Evolutionary conservation across 2,329 filamentous ascomycete species (phyloP).

Genomic region (Dissoconium aciculare): DNA sequence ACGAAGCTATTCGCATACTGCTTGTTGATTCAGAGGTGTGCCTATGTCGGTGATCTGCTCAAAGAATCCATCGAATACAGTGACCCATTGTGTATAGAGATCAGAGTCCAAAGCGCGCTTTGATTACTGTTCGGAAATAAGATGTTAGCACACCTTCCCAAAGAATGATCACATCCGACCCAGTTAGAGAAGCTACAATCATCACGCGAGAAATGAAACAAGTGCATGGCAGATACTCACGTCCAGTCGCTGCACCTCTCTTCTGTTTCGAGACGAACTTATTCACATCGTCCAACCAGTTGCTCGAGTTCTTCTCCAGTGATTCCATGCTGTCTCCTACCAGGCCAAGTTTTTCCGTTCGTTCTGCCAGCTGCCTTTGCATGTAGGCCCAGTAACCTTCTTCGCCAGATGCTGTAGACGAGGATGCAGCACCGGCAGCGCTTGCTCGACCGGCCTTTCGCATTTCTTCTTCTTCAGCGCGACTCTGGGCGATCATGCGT

Average conservation of each 20-base stretch:
- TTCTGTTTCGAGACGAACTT: conserved; percentile 84
- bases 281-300: conserved; percentile 74
- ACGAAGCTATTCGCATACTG: too few relatives aligned
- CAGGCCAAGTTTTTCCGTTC: conserved; percentile 72
- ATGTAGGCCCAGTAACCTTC: conserved; percentile 64
- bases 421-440: conserved; percentile 20
- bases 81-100: too few relatives aligned
- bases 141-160: conserved; percentile 4
- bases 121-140: conserved; percentile 14
- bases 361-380: conserved; percentile 71
- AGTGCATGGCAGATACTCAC: conserved; percentile 15
- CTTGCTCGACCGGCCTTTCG: conserved; percentile 24
- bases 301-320: conserved; percentile 63
- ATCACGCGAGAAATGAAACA: not conserved
- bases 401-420: conserved; percentile 29
- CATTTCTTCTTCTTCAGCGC: conserved; percentile 52
- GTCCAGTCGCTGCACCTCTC: conserved; percentile 61
- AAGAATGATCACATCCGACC: not conserved
- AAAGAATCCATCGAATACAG: too few relatives aligned
- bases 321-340: conserved; percentile 75
- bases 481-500: conserved; percentile 68
- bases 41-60: too few relatives aligned
- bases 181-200: not conserved
- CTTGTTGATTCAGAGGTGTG: too few relatives aligned
- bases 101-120: conserved; percentile 19